A percentile compares a stretch with the other conserved stretches of the same genome.
Conservation (phyloP, 345 rosid species). For the Citrus sp. region DNA sequence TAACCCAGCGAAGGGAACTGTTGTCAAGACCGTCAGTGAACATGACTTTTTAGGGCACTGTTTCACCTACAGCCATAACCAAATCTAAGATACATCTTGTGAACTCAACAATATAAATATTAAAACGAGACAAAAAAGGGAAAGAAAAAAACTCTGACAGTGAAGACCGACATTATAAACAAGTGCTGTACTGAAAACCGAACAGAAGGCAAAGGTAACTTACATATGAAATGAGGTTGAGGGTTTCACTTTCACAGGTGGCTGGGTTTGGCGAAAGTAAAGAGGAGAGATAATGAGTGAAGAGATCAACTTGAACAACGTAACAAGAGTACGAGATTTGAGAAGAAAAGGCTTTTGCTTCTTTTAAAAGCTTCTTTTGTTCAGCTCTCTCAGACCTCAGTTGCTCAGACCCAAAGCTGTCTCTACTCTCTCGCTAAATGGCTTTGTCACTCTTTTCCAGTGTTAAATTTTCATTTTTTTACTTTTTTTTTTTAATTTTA, state of each 20-base stretch:
- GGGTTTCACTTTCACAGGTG: constrained; percentile 3
- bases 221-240: constrained; percentile 18
- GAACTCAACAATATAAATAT: neutral
- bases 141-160: too few relatives aligned
- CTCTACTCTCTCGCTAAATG: neutral
- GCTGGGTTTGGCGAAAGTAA: neutral
- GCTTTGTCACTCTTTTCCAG: neutral
- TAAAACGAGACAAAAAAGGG: neutral
- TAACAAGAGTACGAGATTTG: constrained; percentile 8
- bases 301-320: constrained; percentile 20
- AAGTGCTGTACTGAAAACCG: neutral
- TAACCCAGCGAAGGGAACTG: constrained; percentile 45
- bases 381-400: constrained; percentile 10
- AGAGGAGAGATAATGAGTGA: neutral
- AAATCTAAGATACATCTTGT: neutral
- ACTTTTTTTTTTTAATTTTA: neutral
- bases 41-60: constrained; percentile 21
- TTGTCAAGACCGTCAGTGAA: constrained; percentile 52
- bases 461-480: neutral
- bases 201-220: constrained; percentile 4
- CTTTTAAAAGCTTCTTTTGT: constrained; percentile 17
- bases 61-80: constrained; percentile 5
- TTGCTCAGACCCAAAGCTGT: constrained; percentile 2
- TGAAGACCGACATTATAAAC: too few relatives aligned
- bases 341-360: constrained; percentile 15